These are phyloP conservation scores for Schizosaccharomyces osmophilus DNA, from an alignment of 805 yeast species.

Conservation along the genomic window DNA sequence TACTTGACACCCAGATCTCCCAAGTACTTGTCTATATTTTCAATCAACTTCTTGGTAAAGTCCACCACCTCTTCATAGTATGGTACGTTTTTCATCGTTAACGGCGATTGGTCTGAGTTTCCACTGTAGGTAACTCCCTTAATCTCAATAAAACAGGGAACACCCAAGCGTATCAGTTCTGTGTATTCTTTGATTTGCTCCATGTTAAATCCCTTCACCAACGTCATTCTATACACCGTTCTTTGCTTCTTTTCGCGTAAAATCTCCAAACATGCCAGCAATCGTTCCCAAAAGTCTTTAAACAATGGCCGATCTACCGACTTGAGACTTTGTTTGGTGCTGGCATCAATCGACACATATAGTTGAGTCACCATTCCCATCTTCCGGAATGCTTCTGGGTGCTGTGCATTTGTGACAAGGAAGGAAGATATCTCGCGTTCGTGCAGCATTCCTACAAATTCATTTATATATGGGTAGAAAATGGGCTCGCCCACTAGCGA, in stretches of 20 bases:
- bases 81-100: constrained; percentile 89
- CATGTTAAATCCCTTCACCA: constrained; percentile 84
- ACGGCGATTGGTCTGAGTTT: constrained; percentile 67
- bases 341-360: constrained; percentile 82
- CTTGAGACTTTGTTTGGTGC: constrained; percentile 58
- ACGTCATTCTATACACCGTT: constrained; percentile 71
- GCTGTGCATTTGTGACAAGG: constrained; percentile 87
- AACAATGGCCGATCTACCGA: constrained; percentile 61
- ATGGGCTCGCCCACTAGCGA: constrained; percentile 89
- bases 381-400: constrained; percentile 54
- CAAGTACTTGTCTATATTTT: constrained; percentile 21
- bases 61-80: constrained; percentile 70
- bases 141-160: constrained; percentile 71
- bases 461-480: constrained; percentile 74
- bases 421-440: constrained; percentile 60
- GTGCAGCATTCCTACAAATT: constrained; percentile 59
- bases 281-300: constrained; percentile 71
- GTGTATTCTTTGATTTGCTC: constrained; percentile 59
- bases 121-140: constrained; percentile 95
- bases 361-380: constrained; percentile 65
- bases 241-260: constrained; percentile 56
- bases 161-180: constrained; percentile 56
- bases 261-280: constrained; percentile 57
- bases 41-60: constrained; percentile 41
- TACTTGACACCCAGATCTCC: constrained; percentile 18